These are phyloP conservation scores for Aspergillus sp. DNA, from an alignment of 2,329 filamentous ascomycete genomes.

Conservation along the genomic window DNA sequence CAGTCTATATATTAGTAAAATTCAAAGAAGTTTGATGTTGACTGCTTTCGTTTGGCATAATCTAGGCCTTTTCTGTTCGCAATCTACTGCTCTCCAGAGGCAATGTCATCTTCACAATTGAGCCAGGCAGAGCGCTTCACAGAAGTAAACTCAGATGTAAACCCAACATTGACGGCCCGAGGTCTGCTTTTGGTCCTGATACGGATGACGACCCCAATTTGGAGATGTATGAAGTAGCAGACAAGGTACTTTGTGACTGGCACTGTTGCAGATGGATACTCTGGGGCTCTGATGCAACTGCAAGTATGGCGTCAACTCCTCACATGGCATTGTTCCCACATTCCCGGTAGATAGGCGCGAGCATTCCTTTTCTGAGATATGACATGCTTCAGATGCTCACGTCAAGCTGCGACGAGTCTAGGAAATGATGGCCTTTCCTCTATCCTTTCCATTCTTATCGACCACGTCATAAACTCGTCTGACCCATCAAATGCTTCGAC, in stretches of 20 bases:
- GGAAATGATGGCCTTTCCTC: too few relatives aligned
- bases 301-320: background rate
- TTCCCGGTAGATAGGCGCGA: background rate
- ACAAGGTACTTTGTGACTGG: background rate
- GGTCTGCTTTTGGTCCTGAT: background rate
- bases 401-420: too few relatives aligned
- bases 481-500: background rate
- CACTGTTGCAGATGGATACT: background rate
- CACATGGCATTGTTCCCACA: background rate
- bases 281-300: background rate
- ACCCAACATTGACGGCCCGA: background rate
- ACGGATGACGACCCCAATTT: background rate
- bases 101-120: background rate
- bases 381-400: too few relatives aligned
- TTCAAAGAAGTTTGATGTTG: slow-evolving; percentile 19
- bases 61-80: background rate
- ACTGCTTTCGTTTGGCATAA: background rate
- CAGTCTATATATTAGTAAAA: slow-evolving; percentile 15
- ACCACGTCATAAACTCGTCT: too few relatives aligned
- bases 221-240: background rate
- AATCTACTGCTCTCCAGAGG: background rate
- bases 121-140: background rate
- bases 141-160: background rate
- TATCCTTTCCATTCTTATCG: too few relatives aligned
- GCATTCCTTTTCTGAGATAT: background rate